Conservation (phyloP, 495 filamentous ascomycete species). For the Hypoxylon trugodes region DNA sequence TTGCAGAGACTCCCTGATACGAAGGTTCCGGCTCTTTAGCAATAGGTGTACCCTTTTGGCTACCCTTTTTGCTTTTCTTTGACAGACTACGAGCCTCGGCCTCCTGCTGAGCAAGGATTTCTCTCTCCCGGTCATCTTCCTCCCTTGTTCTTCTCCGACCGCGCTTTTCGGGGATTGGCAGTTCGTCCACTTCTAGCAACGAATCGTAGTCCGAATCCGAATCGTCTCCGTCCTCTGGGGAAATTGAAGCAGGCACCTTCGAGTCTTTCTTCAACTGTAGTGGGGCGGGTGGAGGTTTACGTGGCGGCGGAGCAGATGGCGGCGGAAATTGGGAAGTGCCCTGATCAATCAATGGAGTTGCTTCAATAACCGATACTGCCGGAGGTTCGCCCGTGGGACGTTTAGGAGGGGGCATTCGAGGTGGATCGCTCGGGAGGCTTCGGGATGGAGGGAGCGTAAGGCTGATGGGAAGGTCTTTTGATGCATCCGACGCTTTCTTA, state of each 20-base stretch:
- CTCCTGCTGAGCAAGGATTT: constrained; percentile 69
- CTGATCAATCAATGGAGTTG: constrained; percentile 57
- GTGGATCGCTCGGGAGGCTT: constrained; percentile 55
- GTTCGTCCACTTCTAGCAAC: constrained; percentile 70
- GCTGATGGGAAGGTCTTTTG: constrained; percentile 56
- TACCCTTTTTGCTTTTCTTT: constrained; percentile 67
- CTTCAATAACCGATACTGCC: constrained; percentile 55
- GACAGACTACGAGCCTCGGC: constrained; percentile 70
- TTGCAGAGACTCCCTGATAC: constrained; percentile 40
- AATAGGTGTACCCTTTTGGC: constrained; percentile 53
- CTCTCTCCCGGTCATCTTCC: constrained; percentile 84
- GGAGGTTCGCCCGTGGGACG: constrained; percentile 53
- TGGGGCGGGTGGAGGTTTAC: constrained; percentile 87
- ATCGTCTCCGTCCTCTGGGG: constrained; percentile 61
- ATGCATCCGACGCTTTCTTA: constrained; percentile 50
- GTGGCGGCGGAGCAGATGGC: constrained; percentile 63
- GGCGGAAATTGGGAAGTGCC: constrained; percentile 55
- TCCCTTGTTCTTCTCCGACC: constrained; percentile 88
- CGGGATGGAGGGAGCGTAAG: constrained; percentile 57
- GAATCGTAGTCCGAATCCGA: constrained; percentile 89
- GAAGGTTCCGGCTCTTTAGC: constrained; percentile 32
- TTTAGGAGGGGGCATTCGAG: constrained; percentile 53
- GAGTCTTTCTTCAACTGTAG: constrained; percentile 69
- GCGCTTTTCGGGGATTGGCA: constrained; percentile 63
- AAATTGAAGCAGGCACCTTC: constrained; percentile 55